Evolutionary conservation across 345 rosid species (phyloP), one percentile per base, ranked within the genome.

Genomic region (Trapa incisa): DNA sequence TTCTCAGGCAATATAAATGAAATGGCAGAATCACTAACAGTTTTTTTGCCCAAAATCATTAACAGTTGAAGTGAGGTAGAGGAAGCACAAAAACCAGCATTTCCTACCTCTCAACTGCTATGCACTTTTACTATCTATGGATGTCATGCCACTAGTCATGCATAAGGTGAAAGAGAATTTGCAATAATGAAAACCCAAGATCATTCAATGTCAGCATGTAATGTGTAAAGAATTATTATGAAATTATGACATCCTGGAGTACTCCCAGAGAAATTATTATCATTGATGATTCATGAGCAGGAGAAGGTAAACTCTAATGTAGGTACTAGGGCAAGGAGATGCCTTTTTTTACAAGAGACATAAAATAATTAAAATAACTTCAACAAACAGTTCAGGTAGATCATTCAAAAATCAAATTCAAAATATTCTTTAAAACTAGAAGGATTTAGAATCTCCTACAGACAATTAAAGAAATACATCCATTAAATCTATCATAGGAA

Each of bases 11-110:
- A 50, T 72, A 75, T 43, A 63, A 68, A 66, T 69, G 76, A 68
- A 74, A 70, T 75, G 81, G 70, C 74, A 58, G 65, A 78, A 74
- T 73, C 74, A 79, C 85, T 71, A 81, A 80, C 82, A 72, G 74
- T 84, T 14, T 22, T 22, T 22, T 22, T 22, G 29, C 29, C 29
- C 74, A 58, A 62, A 78, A 74, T 73, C 74, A 79, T 83, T 71
- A 81, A 80, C 82, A 74, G 74, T 84, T 14, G 29, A 22, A 22
- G 29, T 22, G 29, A 76, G 82, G 77, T 68, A 76, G 77, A 73
- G 80, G 81, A 81, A 76, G 81, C 76, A 78, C 75, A 81, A 75
- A 69, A 75, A 84, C 78, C 70, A 78, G 81, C 83, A 80, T 71
- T 71, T 45, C 48, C 67, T 64, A 64, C 67, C 47, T 45, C 63